A percentile compares a stretch with the other conserved stretches of the same genome.
Conservation (phyloP, 257 asterid species). For the Penstemon newberryi region DNA sequence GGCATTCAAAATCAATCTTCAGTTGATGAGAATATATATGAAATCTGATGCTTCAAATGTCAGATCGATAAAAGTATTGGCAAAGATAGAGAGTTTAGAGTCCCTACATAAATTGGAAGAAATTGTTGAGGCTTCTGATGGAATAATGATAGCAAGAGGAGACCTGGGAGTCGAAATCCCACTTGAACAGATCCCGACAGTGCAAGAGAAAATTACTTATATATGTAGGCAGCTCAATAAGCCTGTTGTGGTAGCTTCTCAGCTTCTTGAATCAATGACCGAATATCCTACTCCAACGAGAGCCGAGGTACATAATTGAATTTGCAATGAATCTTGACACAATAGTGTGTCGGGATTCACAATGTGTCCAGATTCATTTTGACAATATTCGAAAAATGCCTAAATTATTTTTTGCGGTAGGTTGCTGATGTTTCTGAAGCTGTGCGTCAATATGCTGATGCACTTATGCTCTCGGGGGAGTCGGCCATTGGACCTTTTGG, state of each 20-base stretch:
- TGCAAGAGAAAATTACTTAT: conserved; percentile 59
- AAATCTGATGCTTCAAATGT: conserved; percentile 16
- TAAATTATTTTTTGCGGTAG: conserved; percentile 30
- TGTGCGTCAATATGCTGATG: conserved; percentile 84
- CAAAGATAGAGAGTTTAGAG: conserved; percentile 79
- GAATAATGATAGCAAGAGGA: conserved; percentile 93
- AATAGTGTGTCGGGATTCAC: no score
- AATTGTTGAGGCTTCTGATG: conserved; percentile 73
- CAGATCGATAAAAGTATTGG: conserved; percentile 72
- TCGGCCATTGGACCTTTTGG: conserved; percentile 81
- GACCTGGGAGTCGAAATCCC: conserved; percentile 94
- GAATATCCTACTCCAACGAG: conserved; percentile 88
- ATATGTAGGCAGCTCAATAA: conserved; percentile 75
- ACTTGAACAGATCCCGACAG: conserved; percentile 76
- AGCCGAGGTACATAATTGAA: conserved; percentile 60
- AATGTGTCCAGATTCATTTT: no score
- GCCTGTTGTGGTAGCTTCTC: conserved; percentile 87
- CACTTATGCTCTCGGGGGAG: conserved; percentile 87
- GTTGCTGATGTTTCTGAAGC: conserved; percentile 94
- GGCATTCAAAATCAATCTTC: background rate
- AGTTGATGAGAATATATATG: background rate
- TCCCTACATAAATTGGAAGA: conserved; percentile 65
- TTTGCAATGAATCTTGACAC: no score
- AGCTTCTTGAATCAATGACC: conserved; percentile 83
- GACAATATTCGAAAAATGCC: no score